Conservation (phyloP, 1,284 basidiomycete species). For the Phellinidium pouzarii region DNA sequence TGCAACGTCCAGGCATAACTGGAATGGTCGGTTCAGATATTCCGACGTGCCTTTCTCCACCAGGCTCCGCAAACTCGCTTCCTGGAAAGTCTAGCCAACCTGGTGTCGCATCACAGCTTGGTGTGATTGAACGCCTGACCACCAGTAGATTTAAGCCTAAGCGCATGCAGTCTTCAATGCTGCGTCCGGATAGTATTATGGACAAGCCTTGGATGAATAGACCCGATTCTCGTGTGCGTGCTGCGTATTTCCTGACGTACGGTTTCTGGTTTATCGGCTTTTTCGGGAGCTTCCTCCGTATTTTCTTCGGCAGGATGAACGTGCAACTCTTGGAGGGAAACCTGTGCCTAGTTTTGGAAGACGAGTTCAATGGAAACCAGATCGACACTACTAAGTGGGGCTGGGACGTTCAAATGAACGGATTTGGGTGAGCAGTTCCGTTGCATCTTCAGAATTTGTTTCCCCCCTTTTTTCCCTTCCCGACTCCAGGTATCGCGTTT, state of each 20-base stretch:
- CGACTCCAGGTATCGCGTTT: no score
- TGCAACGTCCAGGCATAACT: constrained; percentile 9
- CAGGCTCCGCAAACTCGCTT: constrained; percentile 10
- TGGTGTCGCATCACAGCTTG: constrained; percentile 2
- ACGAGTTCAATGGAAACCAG: constrained; percentile 59
- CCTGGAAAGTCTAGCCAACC: constrained; percentile 3
- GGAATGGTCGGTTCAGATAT: not conserved
- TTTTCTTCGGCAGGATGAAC: constrained; percentile 48
- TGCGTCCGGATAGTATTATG: constrained; percentile 33
- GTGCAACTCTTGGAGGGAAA: constrained; percentile 46
- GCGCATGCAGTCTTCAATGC: constrained; percentile 11
- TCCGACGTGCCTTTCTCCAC: constrained; percentile 3
- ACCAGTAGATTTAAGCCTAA: not conserved
- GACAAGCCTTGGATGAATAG: constrained; percentile 68
- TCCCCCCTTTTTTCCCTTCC: no score
- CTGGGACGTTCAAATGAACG: constrained; percentile 75
- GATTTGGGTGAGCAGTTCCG: constrained; percentile 70
- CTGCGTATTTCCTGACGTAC: constrained; percentile 68
- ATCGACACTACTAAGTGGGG: constrained; percentile 68
- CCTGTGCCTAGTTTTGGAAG: constrained; percentile 70
- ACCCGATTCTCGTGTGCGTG: constrained; percentile 52
- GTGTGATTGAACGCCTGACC: not conserved
- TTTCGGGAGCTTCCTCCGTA: constrained; percentile 42
- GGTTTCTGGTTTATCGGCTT: constrained; percentile 46
- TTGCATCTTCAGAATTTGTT: no score